Conservation (phyloP, 495 filamentous ascomycete species). For the Diplogelasinospora grovesii region DNA sequence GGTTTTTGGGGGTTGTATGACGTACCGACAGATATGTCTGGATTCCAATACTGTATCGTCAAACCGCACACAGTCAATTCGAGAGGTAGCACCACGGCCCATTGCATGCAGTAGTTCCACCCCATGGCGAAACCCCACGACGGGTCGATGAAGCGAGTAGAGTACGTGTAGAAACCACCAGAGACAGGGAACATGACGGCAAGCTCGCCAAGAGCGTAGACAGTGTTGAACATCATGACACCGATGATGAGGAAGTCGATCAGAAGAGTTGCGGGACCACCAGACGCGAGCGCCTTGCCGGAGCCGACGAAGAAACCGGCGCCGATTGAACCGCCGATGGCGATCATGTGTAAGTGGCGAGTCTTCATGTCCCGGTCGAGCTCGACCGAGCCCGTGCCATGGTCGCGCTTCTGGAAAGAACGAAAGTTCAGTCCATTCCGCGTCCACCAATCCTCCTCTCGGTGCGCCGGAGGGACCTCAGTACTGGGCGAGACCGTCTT, state of each 20-base stretch:
- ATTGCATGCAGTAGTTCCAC: constrained; percentile 67
- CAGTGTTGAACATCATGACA: constrained; percentile 49
- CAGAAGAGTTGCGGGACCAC: constrained; percentile 43
- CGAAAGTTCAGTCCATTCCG: constrained; percentile 45
- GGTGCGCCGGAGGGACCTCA: constrained; percentile 7
- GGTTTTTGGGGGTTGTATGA: no score
- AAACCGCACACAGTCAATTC: constrained; percentile 50
- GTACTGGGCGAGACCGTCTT: constrained; percentile 19
- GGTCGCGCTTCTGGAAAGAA: constrained; percentile 42
- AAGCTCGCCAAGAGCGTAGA: constrained; percentile 69
- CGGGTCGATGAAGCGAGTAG: constrained; percentile 67
- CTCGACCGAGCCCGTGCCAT: constrained; percentile 27
- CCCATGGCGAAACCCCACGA: constrained; percentile 86
- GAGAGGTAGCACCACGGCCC: constrained; percentile 52
- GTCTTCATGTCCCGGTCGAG: constrained; percentile 57
- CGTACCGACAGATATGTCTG: constrained; percentile 43
- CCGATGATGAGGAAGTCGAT: constrained; percentile 52
- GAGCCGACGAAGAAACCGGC: constrained; percentile 56
- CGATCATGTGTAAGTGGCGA: constrained; percentile 70
- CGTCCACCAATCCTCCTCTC: constrained; percentile 36
- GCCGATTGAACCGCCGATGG: constrained; percentile 66
- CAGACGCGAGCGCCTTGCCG: constrained; percentile 37
- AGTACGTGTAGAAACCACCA: constrained; percentile 56
- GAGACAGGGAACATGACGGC: constrained; percentile 65
- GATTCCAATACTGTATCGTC: constrained; percentile 52